Base-by-base conservation (phyloP, 208 protist genomes). In the Porcisia hertigi region DNA sequence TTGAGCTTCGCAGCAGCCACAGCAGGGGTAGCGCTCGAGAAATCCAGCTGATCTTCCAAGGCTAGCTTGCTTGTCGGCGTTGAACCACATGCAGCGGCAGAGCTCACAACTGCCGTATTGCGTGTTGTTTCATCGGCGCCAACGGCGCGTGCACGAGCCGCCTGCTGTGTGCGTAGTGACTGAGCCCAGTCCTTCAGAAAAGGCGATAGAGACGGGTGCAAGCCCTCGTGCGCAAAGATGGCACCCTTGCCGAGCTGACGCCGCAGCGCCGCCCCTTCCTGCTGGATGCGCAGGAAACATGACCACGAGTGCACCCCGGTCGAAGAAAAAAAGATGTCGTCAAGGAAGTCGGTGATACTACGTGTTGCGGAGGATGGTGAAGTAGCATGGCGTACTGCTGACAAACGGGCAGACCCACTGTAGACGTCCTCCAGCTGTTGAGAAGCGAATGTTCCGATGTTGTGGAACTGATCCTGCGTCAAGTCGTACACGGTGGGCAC, bases 321-420 rank as follows among this genome's bases (percentile, higher is more conserved):
- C 73, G 92, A 94, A 43, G 89, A 90, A 80, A 75, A 80, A 47
- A 96, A 83, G 57, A 91, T 69, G 63, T 91, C 86, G 71, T 93
- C 81, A 16, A 93, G 73, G 14, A 90, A 72, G 25, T 71, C 75
- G 45, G 71, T 69, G 6, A 79, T 25, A 62, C 58, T 53, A 5
- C 76, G 62, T n/a, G 86, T 88, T 71, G 69, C 64, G 54, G 64
- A 75, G 34, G 41, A 65, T 43, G 55, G 57, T 25, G 71, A 54
- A 1, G 52, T 54, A n/a, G 54, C 71, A 43, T 16, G 39, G 18
- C 23, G 39, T 25, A 39, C 12, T 3, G 41, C 57, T 39, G 39
- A 45, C 20, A 49, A 25, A 36, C 23, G 30, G n/a, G 41, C 54
- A 7, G 71, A 63, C 45, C 20, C 8, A n/a, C 7, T 53, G 45